Conservation (phyloP, 768 basidiomycete genomes). For the Termitomyces sp. region DNA sequence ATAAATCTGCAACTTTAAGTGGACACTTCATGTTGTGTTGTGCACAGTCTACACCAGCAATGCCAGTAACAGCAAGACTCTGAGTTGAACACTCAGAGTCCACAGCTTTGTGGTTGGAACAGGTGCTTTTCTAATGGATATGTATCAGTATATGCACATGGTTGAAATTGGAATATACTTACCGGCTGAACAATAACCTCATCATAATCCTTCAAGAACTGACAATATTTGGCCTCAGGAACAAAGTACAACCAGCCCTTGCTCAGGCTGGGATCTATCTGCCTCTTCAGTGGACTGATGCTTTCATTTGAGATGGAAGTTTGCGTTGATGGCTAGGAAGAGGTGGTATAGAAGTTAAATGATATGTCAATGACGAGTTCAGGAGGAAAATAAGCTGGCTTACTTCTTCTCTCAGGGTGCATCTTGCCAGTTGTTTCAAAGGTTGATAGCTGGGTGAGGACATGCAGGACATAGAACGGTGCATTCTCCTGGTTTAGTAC, state of each 20-base stretch:
- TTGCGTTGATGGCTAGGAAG: slow-evolving; percentile 15
- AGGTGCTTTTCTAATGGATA: too few species aligned
- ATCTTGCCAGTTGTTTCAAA: slow-evolving; percentile 22
- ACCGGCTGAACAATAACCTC: too few species aligned
- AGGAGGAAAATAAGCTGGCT: background rate
- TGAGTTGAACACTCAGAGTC: too few species aligned
- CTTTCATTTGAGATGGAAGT: slow-evolving; percentile 10
- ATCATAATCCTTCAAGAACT: too few species aligned
- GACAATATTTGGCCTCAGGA: too few species aligned
- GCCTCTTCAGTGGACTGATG: slow-evolving; percentile 6
- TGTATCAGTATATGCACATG: too few species aligned
- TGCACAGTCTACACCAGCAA: too few species aligned
- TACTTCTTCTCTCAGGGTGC: slow-evolving; percentile 12
- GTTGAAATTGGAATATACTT: too few species aligned
- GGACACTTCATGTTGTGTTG: too few species aligned
- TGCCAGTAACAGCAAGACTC: too few species aligned
- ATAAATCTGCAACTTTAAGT: too few species aligned
- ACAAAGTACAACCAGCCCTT: slow-evolving; percentile 17
- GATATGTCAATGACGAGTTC: background rate
- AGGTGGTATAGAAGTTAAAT: slow-evolving; percentile 9
- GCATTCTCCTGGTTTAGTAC: slow-evolving; percentile 21
- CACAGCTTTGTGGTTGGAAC: too few species aligned
- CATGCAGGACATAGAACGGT: slow-evolving; percentile 31
- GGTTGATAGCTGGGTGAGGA: slow-evolving; percentile 27
- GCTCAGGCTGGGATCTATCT: slow-evolving; percentile 11